phyloP scores from a whole-genome alignment of 257 asterid species.

The Lantana camara region DNA sequence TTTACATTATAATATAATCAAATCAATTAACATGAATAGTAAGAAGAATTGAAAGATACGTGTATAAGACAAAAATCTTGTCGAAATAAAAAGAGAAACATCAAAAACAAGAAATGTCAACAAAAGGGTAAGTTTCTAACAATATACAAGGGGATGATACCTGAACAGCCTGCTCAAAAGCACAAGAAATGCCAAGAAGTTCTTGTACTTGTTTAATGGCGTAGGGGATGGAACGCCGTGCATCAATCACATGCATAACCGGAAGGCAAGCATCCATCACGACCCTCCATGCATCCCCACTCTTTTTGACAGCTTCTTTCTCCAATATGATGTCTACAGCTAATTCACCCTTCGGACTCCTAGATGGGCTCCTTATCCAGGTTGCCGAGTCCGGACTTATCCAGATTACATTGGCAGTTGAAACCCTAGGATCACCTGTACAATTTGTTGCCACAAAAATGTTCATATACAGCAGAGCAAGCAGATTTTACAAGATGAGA shows the following conservation, averaged over 20 bases:
- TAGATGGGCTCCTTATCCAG: slow-evolving; percentile 72
- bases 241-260: slow-evolving; percentile 75
- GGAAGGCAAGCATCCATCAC: slow-evolving; percentile 92
- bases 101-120: background rate
- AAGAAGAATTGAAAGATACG: slow-evolving; percentile 5
- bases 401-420: slow-evolving; percentile 71
- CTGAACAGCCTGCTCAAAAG: slow-evolving; percentile 99
- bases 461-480: slow-evolving; percentile 9
- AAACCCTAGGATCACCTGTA: slow-evolving; percentile 90
- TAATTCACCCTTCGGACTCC: slow-evolving; percentile 73
- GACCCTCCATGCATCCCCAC: slow-evolving; percentile 96
- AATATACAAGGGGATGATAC: slow-evolving; percentile 38
- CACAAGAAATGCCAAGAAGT: slow-evolving; percentile 94
- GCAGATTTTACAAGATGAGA: background rate
- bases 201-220: slow-evolving; percentile 92
- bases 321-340: slow-evolving; percentile 80
- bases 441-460: slow-evolving; percentile 23
- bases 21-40: background rate
- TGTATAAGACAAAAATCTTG: slow-evolving; percentile 3
- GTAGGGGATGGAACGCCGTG: slow-evolving; percentile 74
- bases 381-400: slow-evolving; percentile 70
- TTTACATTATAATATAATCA: background rate
- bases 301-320: slow-evolving; percentile 70
- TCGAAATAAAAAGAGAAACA: background rate
- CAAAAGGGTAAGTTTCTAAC: too few species aligned